Base-by-base conservation (phyloP, 805 yeast species). In the Grigorovia humatica region DNA sequence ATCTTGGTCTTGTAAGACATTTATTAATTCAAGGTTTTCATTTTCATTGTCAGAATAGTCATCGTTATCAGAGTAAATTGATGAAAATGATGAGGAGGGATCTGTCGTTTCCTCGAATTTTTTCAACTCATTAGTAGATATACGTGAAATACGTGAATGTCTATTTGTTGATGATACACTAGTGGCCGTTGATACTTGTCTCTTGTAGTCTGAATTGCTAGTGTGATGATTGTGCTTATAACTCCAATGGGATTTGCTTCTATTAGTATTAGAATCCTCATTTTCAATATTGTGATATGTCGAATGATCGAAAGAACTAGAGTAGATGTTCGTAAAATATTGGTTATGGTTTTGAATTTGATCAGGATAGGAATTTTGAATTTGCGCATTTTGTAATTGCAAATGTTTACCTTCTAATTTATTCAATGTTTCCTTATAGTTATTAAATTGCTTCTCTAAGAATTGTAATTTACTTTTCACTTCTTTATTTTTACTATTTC, bases 381-480 rank as follows among this genome's bases (percentile, higher is more conserved):
- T 9, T 11, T 32, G 38, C 15, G 15, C 15, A 8, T 4, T 9
- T 32, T 32, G 38, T 32, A 32, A 32, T 32, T 23, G 29, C 12
- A 13, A 23, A 27, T 44, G 47, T 17, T 45, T 46, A 60, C 19
- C 42, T 38, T 46, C 19, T 13, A 48, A 50, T 35, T 60, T 57
- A 29, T 60, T 51, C 48, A 66, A 55, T 2, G 59, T 59, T 27
- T 55, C 58, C 47, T 60, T 60, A 50, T 63, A 66, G 44, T 54
- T 59, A 7, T 59, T 61, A n/a, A 66, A 57, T 52, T 65, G 61
- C 44, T 54, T 59, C 49, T 67, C 70, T 45, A 67, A 47, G 18
- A 57, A 55, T 48, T 57, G 60, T 42, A 62, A 62, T 57, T 62
- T 66, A 35, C 53, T 55, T 48, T 59, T 62, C 63, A 64, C 40